phyloP scores from a whole-genome alignment of 228 moss, liverwort and hornwort genomes.

The Sphagnum magellanicum region DNA sequence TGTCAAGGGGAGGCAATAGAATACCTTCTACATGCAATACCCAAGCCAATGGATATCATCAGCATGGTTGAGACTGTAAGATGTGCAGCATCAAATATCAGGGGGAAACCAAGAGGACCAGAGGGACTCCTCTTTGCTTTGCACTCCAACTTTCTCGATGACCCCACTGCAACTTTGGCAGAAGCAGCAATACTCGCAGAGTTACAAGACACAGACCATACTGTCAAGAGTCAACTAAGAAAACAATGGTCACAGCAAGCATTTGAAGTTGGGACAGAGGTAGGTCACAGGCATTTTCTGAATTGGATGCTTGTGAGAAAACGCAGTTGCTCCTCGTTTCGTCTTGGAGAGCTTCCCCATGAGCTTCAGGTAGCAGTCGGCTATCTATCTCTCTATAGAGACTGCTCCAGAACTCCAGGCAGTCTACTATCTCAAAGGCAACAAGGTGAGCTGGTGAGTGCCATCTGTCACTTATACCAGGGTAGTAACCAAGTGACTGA shows the following conservation, averaged over 20 bases:
- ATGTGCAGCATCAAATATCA: conserved; percentile 42
- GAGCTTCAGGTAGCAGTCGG: conserved; percentile 59
- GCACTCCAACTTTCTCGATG: conserved; percentile 43
- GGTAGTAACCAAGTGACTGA: conserved; percentile 44
- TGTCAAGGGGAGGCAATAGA: conserved; percentile 51
- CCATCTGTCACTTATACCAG: conserved; percentile 36
- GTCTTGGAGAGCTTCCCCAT: conserved; percentile 22
- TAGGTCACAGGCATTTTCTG: conserved; percentile 39
- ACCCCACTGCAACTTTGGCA: conserved; percentile 26
- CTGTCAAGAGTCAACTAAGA: conserved; percentile 35
- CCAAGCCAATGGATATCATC: conserved; percentile 36
- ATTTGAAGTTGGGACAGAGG: conserved; percentile 32
- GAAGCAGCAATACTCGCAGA: conserved; percentile 40
- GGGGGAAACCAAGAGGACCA: conserved; percentile 49
- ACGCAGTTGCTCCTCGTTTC: conserved; percentile 36
- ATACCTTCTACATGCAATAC: conserved; percentile 40
- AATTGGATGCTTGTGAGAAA: conserved; percentile 56
- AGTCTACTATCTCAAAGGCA: conserved; percentile 45
- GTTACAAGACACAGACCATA: conserved; percentile 32
- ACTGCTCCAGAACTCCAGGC: conserved; percentile 36
- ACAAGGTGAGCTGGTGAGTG: conserved; percentile 42
- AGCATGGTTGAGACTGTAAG: conserved; percentile 47
- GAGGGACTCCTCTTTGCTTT: conserved; percentile 45
- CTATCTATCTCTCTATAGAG: conserved; percentile 47
- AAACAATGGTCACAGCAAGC: conserved; percentile 55